phyloP scores from a whole-genome alignment of 768 basidiomycete genomes.

The Suillus plorans region DNA sequence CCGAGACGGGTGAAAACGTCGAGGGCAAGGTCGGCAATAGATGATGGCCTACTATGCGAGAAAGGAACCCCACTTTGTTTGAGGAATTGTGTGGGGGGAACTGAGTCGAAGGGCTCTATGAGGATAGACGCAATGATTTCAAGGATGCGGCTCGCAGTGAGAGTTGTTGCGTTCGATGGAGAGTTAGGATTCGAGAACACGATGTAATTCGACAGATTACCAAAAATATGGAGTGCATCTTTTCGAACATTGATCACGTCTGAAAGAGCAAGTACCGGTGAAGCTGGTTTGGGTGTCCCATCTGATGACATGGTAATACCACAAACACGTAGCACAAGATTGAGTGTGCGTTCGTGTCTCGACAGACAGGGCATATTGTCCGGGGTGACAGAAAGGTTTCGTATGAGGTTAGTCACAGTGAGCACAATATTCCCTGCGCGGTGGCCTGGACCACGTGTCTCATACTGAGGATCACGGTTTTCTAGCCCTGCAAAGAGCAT shows the following conservation, averaged over 20 bases:
- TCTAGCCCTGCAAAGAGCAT: constrained; percentile 60
- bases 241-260: constrained; percentile 76
- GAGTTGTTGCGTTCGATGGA: constrained; percentile 40
- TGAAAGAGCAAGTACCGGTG: constrained; percentile 61
- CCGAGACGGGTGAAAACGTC: constrained; percentile 82
- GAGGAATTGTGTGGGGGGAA: constrained; percentile 61
- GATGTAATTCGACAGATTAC: constrained; percentile 55
- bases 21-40: constrained; percentile 72
- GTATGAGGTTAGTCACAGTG: constrained; percentile 73
- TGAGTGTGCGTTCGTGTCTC: constrained; percentile 60
- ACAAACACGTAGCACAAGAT: constrained; percentile 70
- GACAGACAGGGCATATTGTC: constrained; percentile 74
- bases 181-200: constrained; percentile 43
- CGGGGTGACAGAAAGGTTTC: constrained; percentile 75
- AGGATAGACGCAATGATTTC: constrained; percentile 74
- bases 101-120: constrained; percentile 63
- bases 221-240: constrained; percentile 71
- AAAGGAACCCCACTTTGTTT: constrained; percentile 49
- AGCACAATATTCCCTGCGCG: constrained; percentile 65
- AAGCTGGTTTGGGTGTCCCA: constrained; percentile 41
- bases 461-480: constrained; percentile 21
- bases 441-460: constrained; percentile 54
- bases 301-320: constrained; percentile 39
- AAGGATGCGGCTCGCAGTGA: constrained; percentile 58
- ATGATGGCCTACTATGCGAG: constrained; percentile 50